Evolutionary conservation across 2,329 filamentous ascomycete species (phyloP).

Genomic region (Alternaria incomplexa): DNA sequence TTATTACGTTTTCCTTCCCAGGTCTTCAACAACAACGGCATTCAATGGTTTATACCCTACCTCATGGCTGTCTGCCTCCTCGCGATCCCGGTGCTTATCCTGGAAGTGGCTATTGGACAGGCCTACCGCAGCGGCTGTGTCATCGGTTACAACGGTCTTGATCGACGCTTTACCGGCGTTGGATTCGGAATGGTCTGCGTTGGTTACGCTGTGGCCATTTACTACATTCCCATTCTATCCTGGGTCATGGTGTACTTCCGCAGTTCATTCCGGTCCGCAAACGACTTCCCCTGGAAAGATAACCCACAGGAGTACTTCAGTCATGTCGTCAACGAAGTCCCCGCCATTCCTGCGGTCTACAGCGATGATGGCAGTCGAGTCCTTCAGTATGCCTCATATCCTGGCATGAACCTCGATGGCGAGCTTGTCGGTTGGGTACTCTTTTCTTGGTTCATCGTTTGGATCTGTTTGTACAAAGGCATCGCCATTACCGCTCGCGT

Average conservation of each 20-base stretch:
- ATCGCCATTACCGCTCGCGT: constrained; percentile 21
- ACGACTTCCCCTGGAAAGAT: constrained; percentile 18
- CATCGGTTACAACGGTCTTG: constrained; percentile 4
- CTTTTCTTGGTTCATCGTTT: constrained; percentile 14
- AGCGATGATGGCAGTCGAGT: neutral
- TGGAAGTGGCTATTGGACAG: neutral
- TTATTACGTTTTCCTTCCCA: constrained; percentile 1
- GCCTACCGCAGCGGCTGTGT: constrained; percentile 3
- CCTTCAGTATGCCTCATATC: neutral
- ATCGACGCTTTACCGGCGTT: neutral
- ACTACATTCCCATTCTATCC: constrained; percentile 20
- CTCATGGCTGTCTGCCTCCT: constrained; percentile 1
- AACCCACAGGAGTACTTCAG: constrained; percentile 10
- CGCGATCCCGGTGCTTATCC: neutral
- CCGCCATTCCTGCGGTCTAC: neutral
- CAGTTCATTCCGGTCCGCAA: constrained; percentile 12
- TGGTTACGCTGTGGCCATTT: constrained; percentile 7
- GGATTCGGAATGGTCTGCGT: constrained; percentile 2
- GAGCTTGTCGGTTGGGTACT: constrained; percentile 1
- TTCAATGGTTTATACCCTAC: constrained; percentile 1
- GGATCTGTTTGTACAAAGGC: constrained; percentile 20
- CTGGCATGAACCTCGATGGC: neutral
- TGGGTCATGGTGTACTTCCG: constrained; percentile 27
- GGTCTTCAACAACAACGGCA: constrained; percentile 3
- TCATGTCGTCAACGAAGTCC: constrained; percentile 2